phyloP scores from a whole-genome alignment of 441 rosid species.

The Geranium incanum region DNA sequence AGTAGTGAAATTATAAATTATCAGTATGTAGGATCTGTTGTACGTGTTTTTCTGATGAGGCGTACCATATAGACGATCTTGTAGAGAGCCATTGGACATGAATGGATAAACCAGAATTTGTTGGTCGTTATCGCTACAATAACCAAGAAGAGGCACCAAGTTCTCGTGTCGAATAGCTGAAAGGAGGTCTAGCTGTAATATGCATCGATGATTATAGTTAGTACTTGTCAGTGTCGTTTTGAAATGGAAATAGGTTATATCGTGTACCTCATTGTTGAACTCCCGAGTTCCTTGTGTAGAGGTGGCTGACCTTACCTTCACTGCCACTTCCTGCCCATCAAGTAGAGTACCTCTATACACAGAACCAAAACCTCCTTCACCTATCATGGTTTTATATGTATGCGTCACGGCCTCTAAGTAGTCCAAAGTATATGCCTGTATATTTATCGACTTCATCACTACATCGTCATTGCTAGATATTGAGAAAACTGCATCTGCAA shows the following conservation, averaged over 20 bases:
- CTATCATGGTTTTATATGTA: slow-evolving; percentile 48
- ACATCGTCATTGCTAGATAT: slow-evolving; percentile 36
- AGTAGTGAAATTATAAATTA: too few relatives aligned
- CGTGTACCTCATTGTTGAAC: slow-evolving; percentile 63
- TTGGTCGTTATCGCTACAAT: slow-evolving; percentile 59
- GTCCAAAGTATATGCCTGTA: slow-evolving; percentile 39
- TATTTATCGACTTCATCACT: slow-evolving; percentile 37
- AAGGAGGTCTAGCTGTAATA: slow-evolving; percentile 55
- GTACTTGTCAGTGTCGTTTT: background rate
- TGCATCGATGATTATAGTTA: slow-evolving; percentile 19
- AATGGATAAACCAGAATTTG: slow-evolving; percentile 70
- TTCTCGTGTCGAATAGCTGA: slow-evolving; percentile 58
- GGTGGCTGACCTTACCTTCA: slow-evolving; percentile 68
- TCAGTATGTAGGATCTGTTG: too few relatives aligned
- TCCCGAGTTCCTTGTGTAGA: slow-evolving; percentile 73
- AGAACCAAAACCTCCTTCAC: slow-evolving; percentile 76
- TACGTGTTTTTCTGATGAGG: slow-evolving; percentile 10
- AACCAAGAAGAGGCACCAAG: slow-evolving; percentile 69
- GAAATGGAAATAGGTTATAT: background rate
- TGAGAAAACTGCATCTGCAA: slow-evolving; percentile 53
- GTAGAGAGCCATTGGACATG: slow-evolving; percentile 77
- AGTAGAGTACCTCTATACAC: slow-evolving; percentile 54
- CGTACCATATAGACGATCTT: slow-evolving; percentile 70
- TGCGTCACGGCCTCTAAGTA: slow-evolving; percentile 46
- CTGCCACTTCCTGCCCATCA: slow-evolving; percentile 73